A percentile compares a stretch with the other conserved stretches of the same genome.
Conservation (phyloP, 345 rosid genomes). For the Gossypium arboreum region DNA sequence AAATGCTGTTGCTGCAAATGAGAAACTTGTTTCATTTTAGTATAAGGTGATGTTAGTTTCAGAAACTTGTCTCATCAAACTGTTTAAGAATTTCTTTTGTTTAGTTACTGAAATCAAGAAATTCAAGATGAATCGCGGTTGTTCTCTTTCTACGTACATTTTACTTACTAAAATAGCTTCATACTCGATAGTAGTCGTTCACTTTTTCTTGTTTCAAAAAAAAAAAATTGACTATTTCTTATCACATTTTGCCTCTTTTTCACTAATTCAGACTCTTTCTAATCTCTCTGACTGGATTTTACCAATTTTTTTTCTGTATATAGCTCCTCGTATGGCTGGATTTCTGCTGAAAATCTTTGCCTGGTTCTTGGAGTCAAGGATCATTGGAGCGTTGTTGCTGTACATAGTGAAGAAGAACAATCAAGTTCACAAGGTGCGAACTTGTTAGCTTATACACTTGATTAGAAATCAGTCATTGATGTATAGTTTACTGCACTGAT, state of each 20-base stretch:
- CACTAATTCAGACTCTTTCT: not conserved
- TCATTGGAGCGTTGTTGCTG: slow-evolving; percentile 43
- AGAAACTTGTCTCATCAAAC: not conserved
- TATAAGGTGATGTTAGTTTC: not conserved
- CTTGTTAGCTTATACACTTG: not conserved
- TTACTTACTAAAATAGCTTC: not conserved
- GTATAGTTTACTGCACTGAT: not conserved
- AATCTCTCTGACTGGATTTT: not conserved
- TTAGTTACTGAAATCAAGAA: not conserved
- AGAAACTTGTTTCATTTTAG: not conserved
- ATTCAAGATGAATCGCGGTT: not conserved
- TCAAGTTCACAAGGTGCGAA: slow-evolving; percentile 49
- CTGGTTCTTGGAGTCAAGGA: slow-evolving; percentile 54
- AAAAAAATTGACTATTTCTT: not conserved
- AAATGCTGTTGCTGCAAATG: not conserved
- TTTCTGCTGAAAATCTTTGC: slow-evolving; percentile 49
- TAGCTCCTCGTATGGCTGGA: slow-evolving; percentile 77
- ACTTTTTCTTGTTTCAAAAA: not conserved
- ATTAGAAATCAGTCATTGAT: not conserved
- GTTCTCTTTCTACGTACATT: not conserved
- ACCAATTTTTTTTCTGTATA: not conserved
- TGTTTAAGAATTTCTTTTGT: not conserved
- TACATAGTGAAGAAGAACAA: slow-evolving; percentile 52
- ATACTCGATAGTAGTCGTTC: not conserved
- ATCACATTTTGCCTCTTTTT: not conserved